Conservation (phyloP, 176 grass and related monocot genomes). For the Carex myosuroides region DNA sequence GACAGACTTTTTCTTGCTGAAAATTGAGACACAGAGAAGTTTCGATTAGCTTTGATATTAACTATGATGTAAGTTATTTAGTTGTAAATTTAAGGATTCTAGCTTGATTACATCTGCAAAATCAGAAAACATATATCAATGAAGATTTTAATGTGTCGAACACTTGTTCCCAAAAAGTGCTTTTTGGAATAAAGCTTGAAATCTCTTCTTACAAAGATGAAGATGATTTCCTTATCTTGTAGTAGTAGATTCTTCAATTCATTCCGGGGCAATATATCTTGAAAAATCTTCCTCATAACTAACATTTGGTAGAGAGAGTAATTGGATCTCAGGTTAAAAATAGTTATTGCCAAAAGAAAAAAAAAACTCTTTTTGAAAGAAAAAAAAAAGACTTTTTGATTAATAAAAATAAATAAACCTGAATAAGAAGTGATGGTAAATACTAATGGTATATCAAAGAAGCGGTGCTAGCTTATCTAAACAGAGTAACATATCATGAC, state of each 20-base stretch:
- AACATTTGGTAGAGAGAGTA: background rate
- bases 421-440: too few species aligned
- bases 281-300: background rate
- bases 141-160: background rate
- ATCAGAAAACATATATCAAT: background rate
- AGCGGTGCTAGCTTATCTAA: too few species aligned
- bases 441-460: too few species aligned
- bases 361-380: too few species aligned
- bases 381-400: background rate
- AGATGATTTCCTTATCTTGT: background rate
- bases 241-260: background rate
- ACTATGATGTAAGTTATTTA: background rate
- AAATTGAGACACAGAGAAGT: too few species aligned
- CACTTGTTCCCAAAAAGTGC: background rate
- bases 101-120: background rate
- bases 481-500: too few species aligned
- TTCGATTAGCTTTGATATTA: too few species aligned
- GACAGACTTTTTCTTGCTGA: too few species aligned
- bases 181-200: background rate
- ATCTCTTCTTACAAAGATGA: background rate
- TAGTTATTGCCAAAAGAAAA: background rate
- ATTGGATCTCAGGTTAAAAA: background rate
- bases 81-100: background rate
- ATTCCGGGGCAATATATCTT: background rate
- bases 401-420: background rate